Percentiles rank a stretch among this genome's conserved stretches.
These are phyloP conservation scores for Nemania sp. DNA, from an alignment of 2,329 filamentous ascomycete species.

Conservation along the genomic window DNA sequence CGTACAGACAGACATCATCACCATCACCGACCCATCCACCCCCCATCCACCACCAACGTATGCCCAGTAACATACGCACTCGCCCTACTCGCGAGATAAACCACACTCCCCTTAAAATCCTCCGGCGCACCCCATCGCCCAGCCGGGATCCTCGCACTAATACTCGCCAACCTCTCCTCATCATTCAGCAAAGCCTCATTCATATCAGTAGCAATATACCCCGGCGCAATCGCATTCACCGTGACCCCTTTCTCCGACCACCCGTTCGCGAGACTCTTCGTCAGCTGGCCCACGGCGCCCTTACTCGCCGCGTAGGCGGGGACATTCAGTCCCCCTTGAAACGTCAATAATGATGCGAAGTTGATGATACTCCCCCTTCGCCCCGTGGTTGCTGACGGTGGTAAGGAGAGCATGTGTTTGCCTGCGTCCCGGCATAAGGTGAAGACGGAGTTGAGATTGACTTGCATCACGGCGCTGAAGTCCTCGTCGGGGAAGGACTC, in stretches of 20 bases:
- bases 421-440: constrained; percentile 76
- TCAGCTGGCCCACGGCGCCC: constrained; percentile 81
- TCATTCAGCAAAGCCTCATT: constrained; percentile 81
- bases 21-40: constrained; percentile 94
- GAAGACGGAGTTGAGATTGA: constrained; percentile 85
- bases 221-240: constrained; percentile 87
- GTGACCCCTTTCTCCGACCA: constrained; percentile 79
- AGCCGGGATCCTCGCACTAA: constrained; percentile 79
- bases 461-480: constrained; percentile 81
- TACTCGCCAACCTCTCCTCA: constrained; percentile 68
- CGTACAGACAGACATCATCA: constrained; percentile 35
- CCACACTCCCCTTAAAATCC: constrained; percentile 82
- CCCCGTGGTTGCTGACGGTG: constrained; percentile 50
- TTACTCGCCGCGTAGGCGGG: constrained; percentile 87
- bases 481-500: constrained; percentile 75
- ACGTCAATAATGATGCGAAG: constrained; percentile 77
- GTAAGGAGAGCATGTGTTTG: constrained; percentile 71
- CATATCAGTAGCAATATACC: constrained; percentile 95
- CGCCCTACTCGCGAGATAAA: constrained; percentile 76
- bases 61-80: constrained; percentile 83
- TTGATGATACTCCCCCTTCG: constrained; percentile 79
- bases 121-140: constrained; percentile 82
- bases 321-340: constrained; percentile 86
- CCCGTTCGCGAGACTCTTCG: constrained; percentile 83
- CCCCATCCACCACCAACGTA: constrained; percentile 81